A percentile compares a stretch with the other conserved stretches of the same genome.
Evolutionary conservation across 257 asterid species (phyloP).

Genomic region (Gentiana dahurica): DNA sequence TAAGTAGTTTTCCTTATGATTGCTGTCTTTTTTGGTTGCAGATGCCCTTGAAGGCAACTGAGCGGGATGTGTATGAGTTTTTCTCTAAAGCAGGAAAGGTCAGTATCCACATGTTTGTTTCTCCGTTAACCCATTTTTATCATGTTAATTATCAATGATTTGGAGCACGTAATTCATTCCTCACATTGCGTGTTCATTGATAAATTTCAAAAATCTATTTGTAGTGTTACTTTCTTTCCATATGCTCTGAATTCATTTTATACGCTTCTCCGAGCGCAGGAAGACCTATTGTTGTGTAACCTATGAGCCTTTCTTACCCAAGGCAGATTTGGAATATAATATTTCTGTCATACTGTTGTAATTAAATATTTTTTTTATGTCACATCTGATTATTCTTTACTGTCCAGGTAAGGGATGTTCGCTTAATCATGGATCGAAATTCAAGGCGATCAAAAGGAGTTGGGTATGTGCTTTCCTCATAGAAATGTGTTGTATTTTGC

Average conservation of each 20-base stretch:
- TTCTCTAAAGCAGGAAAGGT: constrained; percentile 99
- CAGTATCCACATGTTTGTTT: constrained; percentile 8
- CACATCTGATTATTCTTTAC: neutral
- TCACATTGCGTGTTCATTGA: no score
- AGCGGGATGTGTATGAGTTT: constrained; percentile 93
- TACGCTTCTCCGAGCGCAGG: no score
- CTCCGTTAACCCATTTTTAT: neutral
- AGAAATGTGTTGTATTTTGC: neutral
- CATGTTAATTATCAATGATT: no score
- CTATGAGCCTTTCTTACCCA: no score
- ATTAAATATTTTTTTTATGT: no score
- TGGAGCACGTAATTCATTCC: neutral
- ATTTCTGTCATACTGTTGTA: no score
- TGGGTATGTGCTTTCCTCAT: constrained; percentile 49
- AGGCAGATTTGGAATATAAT: no score
- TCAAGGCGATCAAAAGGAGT: constrained; percentile 98
- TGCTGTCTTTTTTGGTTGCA: constrained; percentile 20
- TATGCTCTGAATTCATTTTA: no score
- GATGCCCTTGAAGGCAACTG: constrained; percentile 99
- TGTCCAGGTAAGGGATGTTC: constrained; percentile 88
- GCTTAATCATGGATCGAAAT: constrained; percentile 93
- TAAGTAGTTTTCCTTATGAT: constrained; percentile 1
- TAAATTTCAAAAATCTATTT: no score
- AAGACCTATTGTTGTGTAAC: no score
- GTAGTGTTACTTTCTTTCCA: no score